Evolutionary conservation across 1,139 yeast genomes (phyloP).

Genomic region (Insectozyma bohioensis): DNA sequence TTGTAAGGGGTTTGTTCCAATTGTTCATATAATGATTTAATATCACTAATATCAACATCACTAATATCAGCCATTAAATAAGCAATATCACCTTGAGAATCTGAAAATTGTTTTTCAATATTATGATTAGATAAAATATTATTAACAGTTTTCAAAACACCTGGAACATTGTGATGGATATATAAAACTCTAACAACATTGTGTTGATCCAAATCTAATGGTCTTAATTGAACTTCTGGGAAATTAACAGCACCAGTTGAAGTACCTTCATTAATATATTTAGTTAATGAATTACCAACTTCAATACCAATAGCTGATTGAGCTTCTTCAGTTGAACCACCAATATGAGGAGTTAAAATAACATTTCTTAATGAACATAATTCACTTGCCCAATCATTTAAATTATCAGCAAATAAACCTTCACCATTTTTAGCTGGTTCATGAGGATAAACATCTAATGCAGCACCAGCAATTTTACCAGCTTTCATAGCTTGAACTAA

Average conservation of each 20-base stretch:
- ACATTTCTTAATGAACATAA: slow-evolving; percentile 81
- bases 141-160: slow-evolving; percentile 96
- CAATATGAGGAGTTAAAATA: slow-evolving; percentile 95
- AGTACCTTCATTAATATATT: slow-evolving; percentile 94
- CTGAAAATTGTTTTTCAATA: slow-evolving; percentile 96
- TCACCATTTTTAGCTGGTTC: slow-evolving; percentile 98
- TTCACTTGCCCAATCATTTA: slow-evolving; percentile 85
- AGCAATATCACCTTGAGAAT: slow-evolving; percentile 94
- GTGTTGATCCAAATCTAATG: slow-evolving; percentile 84
- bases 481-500: slow-evolving; percentile 86
- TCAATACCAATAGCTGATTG: slow-evolving; percentile 97
- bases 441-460: slow-evolving; percentile 93
- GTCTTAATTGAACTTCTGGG: slow-evolving; percentile 96
- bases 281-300: slow-evolving; percentile 81
- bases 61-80: slow-evolving; percentile 97
- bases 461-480: slow-evolving; percentile 97
- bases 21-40: slow-evolving; percentile 80
- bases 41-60: slow-evolving; percentile 78
- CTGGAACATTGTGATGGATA: slow-evolving; percentile 97
- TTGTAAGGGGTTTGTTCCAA: slow-evolving; percentile 89
- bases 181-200: slow-evolving; percentile 90
- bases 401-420: slow-evolving; percentile 63
- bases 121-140: slow-evolving; percentile 93
- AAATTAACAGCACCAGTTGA: slow-evolving; percentile 97
- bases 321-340: slow-evolving; percentile 99